Conservation (phyloP, 306 rosid species). For the Rubus idaeus region DNA sequence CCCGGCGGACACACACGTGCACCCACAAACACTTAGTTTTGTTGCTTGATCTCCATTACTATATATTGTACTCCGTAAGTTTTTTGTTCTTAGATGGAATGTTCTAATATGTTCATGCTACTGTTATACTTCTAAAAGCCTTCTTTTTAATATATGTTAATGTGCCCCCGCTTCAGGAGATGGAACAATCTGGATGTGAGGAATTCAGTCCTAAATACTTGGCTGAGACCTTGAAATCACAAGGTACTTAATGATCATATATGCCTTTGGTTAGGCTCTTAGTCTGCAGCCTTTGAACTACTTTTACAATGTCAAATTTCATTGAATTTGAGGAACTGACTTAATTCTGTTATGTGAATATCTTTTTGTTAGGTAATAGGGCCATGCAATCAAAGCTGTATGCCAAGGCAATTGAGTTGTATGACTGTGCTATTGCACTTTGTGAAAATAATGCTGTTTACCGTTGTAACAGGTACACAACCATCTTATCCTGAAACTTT, state of each 20-base stretch:
- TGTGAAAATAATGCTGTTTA: slow-evolving; percentile 73
- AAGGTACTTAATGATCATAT: slow-evolving; percentile 51
- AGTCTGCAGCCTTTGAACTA: not conserved
- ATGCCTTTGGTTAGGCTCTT: slow-evolving; percentile 22
- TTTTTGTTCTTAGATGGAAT: slow-evolving; percentile 9
- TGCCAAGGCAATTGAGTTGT: slow-evolving; percentile 72
- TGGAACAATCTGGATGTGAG: slow-evolving; percentile 69
- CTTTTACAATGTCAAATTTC: not conserved
- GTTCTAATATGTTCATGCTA: not conserved
- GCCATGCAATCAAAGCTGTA: slow-evolving; percentile 71
- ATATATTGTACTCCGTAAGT: not conserved
- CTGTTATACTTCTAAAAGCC: not conserved
- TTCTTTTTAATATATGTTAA: slow-evolving; percentile 26
- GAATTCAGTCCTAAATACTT: slow-evolving; percentile 51
- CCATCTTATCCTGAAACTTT: slow-evolving; percentile 14
- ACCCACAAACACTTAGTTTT: not conserved
- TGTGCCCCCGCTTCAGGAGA: slow-evolving; percentile 58
- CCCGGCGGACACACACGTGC: no score
- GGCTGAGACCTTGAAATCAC: slow-evolving; percentile 78
- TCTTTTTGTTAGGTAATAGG: slow-evolving; percentile 66
- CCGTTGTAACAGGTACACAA: slow-evolving; percentile 84
- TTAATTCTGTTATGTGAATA: slow-evolving; percentile 21
- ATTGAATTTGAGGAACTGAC: no score
- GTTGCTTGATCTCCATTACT: not conserved
- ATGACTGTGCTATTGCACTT: slow-evolving; percentile 72